Evolutionary conservation across 768 basidiomycete species (phyloP), one percentile per base, ranked within the genome.

Genomic region (Collybia mongolica): DNA sequence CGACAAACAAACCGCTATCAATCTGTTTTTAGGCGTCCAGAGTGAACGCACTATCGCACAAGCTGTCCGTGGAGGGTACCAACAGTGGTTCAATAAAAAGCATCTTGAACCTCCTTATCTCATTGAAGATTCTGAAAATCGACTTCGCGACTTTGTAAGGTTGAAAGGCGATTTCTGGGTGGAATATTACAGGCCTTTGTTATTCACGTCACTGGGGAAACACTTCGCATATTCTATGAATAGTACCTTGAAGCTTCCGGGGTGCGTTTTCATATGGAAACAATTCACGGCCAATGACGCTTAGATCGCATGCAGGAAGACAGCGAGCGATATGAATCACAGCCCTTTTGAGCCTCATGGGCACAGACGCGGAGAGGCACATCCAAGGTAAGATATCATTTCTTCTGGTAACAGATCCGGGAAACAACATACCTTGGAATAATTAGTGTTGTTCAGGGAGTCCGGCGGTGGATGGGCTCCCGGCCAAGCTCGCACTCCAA

Each of bases 1-100:
- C 5, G 97, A 98, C 70, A 98, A 98, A 66, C 97, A 99, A 69
- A 79, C 88, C 7, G 95, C 96, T 5, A 99, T 98, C 64, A 94
- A 99, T 67, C 79, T 98, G n/a, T 98, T 98, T 67, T 83, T 98
- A 2, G 91, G 94, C 32, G 79, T 92, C 2, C 75, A 82, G 48
- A 77, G 76, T 29, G 76, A 81, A 48, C 74, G 76, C n/a, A 74
- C 76, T 0, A 74, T 74, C 29, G 65, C 69, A 2, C 75, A 73
- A 9, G 71, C 78, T 1, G 74, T 79, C 2, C 79, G 90, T 0
- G 79, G 84, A 0, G 84, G 86, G 8, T 98, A 98, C 64, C 83
- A 81, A 57, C 75, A 87, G 44, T 98, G 96, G 96, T 98, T 81
- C 68, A 74, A 85, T 39, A 74, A 81, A n/a, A 74, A 81, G 46